Evolutionary conservation across 257 asterid genomes (phyloP).

Genomic region (Nicotiana tomentosiformis): DNA sequence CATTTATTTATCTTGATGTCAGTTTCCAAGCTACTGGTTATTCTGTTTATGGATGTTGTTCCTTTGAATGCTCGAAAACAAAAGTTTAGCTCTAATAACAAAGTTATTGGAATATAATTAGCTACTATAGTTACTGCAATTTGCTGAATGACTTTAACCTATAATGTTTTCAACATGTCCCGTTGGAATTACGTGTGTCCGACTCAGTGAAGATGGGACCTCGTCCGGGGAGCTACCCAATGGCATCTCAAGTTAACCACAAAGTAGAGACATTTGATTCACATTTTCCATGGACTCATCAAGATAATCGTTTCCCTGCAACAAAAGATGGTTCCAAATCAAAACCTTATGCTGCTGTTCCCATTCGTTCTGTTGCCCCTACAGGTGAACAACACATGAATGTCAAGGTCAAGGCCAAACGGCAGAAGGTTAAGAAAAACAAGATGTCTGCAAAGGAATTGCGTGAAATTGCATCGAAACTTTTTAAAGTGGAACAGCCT

Average conservation of each 20-base stretch:
- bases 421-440: constrained; percentile 8
- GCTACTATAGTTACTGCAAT: neutral
- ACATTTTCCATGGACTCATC: neutral
- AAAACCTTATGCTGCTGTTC: constrained; percentile 25
- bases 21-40: neutral
- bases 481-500: neutral
- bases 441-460: neutral
- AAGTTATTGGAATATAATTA: neutral
- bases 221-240: too few species aligned
- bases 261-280: neutral
- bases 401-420: neutral
- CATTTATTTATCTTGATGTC: too few species aligned
- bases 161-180: neutral
- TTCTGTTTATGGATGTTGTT: neutral
- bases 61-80: neutral
- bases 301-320: neutral
- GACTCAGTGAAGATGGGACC: too few species aligned
- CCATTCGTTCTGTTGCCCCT: constrained; percentile 33
- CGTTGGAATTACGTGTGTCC: too few species aligned
- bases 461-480: constrained; percentile 6
- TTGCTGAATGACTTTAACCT: neutral
- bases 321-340: neutral
- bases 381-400: neutral
- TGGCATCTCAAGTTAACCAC: neutral
- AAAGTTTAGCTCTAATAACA: too few species aligned